A percentile compares a stretch with the other conserved stretches of the same genome.
Conservation (phyloP, 331 rosid genomes). For the Telfairia occidentalis region DNA sequence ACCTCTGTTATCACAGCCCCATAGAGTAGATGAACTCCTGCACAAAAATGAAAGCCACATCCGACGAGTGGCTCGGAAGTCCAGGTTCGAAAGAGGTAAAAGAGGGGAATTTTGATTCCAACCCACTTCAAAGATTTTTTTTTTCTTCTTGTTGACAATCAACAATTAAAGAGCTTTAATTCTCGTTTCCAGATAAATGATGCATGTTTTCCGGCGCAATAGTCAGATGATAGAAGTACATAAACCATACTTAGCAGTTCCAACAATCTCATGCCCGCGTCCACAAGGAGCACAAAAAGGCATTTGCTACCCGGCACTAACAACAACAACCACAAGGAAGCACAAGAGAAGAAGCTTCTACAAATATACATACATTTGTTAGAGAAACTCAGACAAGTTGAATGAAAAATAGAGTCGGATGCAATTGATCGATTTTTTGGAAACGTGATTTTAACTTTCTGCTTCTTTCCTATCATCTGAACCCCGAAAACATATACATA, state of each 20-base stretch:
- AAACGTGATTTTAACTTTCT: background rate
- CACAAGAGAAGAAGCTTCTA: background rate
- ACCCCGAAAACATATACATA: background rate
- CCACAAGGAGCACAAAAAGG: constrained; percentile 5
- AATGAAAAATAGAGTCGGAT: background rate
- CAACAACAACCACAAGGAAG: background rate
- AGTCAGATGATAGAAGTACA: constrained; percentile 7
- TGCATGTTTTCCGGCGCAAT: background rate
- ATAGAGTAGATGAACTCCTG: constrained; percentile 33
- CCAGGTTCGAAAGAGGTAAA: constrained; percentile 87
- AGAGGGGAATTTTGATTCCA: background rate
- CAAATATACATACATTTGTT: background rate
- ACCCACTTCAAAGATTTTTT: background rate
- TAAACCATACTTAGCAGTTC: background rate
- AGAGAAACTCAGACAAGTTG: background rate
- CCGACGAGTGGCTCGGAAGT: constrained; percentile 40
- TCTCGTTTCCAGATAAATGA: background rate
- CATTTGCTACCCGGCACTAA: background rate
- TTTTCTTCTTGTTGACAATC: background rate
- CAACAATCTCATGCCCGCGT: background rate
- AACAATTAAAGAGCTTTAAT: background rate
- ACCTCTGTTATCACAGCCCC: constrained; percentile 26
- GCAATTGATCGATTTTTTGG: background rate
- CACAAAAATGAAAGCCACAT: constrained; percentile 41
- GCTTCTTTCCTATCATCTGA: background rate